phyloP scores from a whole-genome alignment of 2,329 filamentous ascomycete genomes.

The Arachnopeziza araneosa region DNA sequence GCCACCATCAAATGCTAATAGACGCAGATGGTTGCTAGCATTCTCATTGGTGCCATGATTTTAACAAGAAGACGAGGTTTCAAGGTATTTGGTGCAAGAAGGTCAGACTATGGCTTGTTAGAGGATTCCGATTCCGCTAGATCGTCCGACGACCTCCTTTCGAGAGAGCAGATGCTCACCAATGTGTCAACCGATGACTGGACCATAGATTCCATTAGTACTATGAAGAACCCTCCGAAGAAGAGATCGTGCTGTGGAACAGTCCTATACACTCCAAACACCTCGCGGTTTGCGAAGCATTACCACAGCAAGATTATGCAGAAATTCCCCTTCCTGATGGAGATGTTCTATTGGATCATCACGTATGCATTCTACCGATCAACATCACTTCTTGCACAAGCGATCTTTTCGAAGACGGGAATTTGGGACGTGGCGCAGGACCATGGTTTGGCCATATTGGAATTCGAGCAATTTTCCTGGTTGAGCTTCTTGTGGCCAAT shows the following conservation, averaged over 20 bases:
- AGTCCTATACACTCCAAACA: slow-evolving; percentile 49
- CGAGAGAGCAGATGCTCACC: slow-evolving; percentile 23
- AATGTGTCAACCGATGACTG: slow-evolving; percentile 11
- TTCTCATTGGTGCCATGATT: slow-evolving; percentile 29
- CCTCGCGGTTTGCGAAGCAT: slow-evolving; percentile 54
- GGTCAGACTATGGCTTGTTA: slow-evolving; percentile 16
- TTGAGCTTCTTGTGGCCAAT: slow-evolving; percentile 48
- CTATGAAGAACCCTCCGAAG: slow-evolving; percentile 39
- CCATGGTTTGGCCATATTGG: slow-evolving; percentile 49
- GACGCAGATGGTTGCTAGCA: slow-evolving; percentile 29
- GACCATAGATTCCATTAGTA: slow-evolving; percentile 19
- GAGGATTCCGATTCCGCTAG: slow-evolving; percentile 25
- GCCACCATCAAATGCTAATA: slow-evolving; percentile 10
- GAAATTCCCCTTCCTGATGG: slow-evolving; percentile 59
- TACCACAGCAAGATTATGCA: slow-evolving; percentile 58
- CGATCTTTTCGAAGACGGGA: slow-evolving; percentile 33
- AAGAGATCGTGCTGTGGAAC: slow-evolving; percentile 45
- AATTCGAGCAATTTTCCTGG: slow-evolving; percentile 46
- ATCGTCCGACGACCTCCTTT: slow-evolving; percentile 28
- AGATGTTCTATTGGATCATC: slow-evolving; percentile 64
- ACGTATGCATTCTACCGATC: slow-evolving; percentile 34
- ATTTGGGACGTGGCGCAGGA: slow-evolving; percentile 52
- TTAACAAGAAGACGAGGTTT: slow-evolving; percentile 25
- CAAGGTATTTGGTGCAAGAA: slow-evolving; percentile 19
- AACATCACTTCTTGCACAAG: slow-evolving; percentile 25